Base-by-base conservation (phyloP, 2,329 filamentous ascomycete genomes). In the Myriosclerotinia scirpicola region DNA sequence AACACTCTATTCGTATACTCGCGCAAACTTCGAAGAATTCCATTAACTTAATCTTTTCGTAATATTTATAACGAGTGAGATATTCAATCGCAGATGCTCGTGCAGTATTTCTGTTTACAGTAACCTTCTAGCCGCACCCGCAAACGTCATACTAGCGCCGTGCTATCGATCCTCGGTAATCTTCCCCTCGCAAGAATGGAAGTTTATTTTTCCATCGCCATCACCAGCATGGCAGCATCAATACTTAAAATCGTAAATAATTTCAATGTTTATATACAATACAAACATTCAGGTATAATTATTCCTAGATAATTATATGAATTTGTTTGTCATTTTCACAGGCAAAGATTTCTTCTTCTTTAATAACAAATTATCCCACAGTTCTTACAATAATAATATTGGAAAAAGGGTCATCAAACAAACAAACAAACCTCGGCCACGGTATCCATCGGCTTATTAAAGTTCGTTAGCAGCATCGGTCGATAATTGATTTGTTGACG, bases 71-170 rank as follows among this genome's bases (percentile, higher is more conserved):
- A 15, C 5, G 34, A 44, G 3, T 30, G 1, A 20, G 12, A 34
- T 7, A 12, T 44, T n/a, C 17, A 42, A 58, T 46, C 22, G 5
- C 26, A 34, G 30, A 12, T 58, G 40, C 26, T 11, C 15, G 5
- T n/a, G 20, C 6, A 59, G 1, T 34, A 46, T 38, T 34, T 60
- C 20, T 22, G 4, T 46, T 46, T 46, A 44, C 38, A 44, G 9
- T 17, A 40, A 34, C 22, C 42, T 12, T 22, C 5, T 48, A 5
- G 11, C 55, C 30, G 42, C 42, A 60, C 42, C 59, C 59, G 15
- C 46, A 53, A 62, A 62, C 59, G 59, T 62, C 59, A 62, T 62
- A 62, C 59, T 62, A 62, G 59, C 59, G 59, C 46, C 59, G 6
- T n/a, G 9, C 14, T 38, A 52, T 62, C 34, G 30, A n/a, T 53